Evolutionary conservation across 768 basidiomycete species (phyloP).

Genomic region (Leccinum boreale): DNA sequence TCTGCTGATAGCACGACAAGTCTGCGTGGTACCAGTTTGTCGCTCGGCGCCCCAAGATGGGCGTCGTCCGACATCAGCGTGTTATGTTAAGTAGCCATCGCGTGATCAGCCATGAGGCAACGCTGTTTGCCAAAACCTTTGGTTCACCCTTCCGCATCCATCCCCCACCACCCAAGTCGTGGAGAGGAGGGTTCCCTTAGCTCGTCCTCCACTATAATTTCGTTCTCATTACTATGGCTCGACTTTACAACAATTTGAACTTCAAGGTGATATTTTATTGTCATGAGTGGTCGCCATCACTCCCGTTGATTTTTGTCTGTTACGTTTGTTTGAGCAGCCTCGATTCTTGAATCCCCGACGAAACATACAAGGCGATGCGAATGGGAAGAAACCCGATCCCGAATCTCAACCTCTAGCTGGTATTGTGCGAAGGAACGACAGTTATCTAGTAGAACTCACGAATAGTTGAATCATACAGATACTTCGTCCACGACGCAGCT

Average conservation of each 20-base stretch:
- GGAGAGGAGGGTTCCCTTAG: slow-evolving; percentile 1
- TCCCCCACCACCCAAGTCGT: slow-evolving; percentile 5
- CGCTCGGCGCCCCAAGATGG: neutral
- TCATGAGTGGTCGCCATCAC: neutral
- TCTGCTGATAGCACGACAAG: slow-evolving; percentile 1
- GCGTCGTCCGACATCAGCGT: slow-evolving; percentile 10
- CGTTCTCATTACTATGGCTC: slow-evolving; percentile 3
- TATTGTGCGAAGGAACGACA: slow-evolving; percentile 4
- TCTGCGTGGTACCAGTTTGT: neutral
- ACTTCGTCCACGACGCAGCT: neutral
- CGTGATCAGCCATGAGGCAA: slow-evolving; percentile 26
- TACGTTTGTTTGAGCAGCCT: slow-evolving; percentile 2
- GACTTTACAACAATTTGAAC: neutral
- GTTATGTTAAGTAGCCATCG: slow-evolving; percentile 2
- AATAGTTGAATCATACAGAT: slow-evolving; percentile 1
- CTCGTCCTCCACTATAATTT: slow-evolving; percentile 6
- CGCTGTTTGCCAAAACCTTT: slow-evolving; percentile 1
- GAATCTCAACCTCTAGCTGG: neutral
- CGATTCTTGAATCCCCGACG: neutral
- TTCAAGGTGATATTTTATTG: slow-evolving; percentile 9
- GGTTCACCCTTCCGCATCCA: neutral
- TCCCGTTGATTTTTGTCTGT: slow-evolving; percentile 1
- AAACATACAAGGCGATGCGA: neutral
- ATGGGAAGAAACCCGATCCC: neutral
- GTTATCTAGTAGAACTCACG: slow-evolving; percentile 5